Conservation (phyloP, 192 early-diverging fungal genomes). For the Cladochytrium replicatum region DNA sequence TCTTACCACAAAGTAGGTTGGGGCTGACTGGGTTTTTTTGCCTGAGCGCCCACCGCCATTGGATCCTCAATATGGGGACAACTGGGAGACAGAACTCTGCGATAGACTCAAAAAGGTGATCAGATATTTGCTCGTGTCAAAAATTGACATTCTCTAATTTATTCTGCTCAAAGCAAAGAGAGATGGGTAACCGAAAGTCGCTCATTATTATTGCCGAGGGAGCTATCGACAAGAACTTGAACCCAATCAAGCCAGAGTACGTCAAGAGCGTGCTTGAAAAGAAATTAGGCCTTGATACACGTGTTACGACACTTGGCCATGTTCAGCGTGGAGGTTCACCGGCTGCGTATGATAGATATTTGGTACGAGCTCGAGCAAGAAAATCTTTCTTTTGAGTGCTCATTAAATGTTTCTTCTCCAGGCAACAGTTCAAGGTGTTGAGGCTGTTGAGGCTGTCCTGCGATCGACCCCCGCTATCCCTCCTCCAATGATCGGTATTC, state of each 20-base stretch:
- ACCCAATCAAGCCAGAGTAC: conserved; percentile 78
- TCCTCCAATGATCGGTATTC: conserved; percentile 90
- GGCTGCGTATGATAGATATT: conserved; percentile 79
- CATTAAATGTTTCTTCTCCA: conserved; percentile 5
- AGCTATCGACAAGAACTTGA: conserved; percentile 79
- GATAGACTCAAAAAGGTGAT: conserved; percentile 51
- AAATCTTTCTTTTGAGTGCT: not conserved
- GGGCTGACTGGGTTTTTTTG: conserved; percentile 93
- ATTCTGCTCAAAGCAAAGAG: conserved; percentile 2
- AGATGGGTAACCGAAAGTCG: conserved; percentile 82
- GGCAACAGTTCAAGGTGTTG: conserved; percentile 87
- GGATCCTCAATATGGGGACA: conserved; percentile 44
- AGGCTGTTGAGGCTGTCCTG: conserved; percentile 88
- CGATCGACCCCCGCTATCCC: conserved; percentile 70
- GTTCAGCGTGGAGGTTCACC: conserved; percentile 91
- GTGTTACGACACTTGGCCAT: conserved; percentile 90
- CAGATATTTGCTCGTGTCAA: not conserved
- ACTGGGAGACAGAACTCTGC: conserved; percentile 89
- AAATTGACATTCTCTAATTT: conserved; percentile 1
- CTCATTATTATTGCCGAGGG: conserved; percentile 94
- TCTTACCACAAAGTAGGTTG: no score
- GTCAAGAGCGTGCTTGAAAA: conserved; percentile 73
- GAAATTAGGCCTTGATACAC: conserved; percentile 76
- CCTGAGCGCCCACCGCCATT: conserved; percentile 81
- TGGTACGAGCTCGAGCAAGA: conserved; percentile 31